Base-by-base conservation (phyloP, 2,329 filamentous ascomycete species). In the Cladophialophora bantiana region DNA sequence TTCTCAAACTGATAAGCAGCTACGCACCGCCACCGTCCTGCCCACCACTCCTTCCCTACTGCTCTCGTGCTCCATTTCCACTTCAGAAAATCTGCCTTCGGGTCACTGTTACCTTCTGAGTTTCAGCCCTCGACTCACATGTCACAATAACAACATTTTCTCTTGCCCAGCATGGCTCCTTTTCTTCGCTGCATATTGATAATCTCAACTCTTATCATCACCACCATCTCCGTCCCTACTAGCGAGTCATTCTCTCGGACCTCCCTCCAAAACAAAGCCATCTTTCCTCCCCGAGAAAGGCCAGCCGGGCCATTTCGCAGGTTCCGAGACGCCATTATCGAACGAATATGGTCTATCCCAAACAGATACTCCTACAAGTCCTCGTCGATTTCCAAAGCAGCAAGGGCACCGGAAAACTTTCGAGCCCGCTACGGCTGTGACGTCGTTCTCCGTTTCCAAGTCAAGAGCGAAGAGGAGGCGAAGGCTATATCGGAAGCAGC, bases 401-500 rank as follows among this genome's bases (percentile, higher is more conserved):
- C 65, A 32, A 57, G 50, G 38, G 64, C 71, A 1, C 80, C 81
- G 2, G 71, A 77, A 15, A 79, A 76, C 62, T 75, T 80, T 34
- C 75, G 79, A 35, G 79, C 83, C 36, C 80, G 82, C 67, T 97
- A 97, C 77, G 87, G 88, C 68, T 87, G 90, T 69, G 89, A 97
- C 78, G 84, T 97, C n/a, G 93, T 99, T 15, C 81, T 98, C 69
- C 89, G 95, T 45, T 97, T 98, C 84, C 92, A 90, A 74, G 82
- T 97, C 63, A 89, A 85, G 68, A 88, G 86, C 32, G 78, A 83
- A 2, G 84, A 88, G 20, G 91, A 96, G 75, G 89, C 91, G 66
- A 79, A 81, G 38, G 89, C 89, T 1, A 82, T 97, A 64, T 85
- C 89, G n/a, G 86, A 90, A 64, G 93, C 92, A 2, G 85, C 89